Evolutionary conservation across 148 eudicot species (phyloP), one percentile per base, ranked within the genome.

Genomic region (Agrostemma githago): DNA sequence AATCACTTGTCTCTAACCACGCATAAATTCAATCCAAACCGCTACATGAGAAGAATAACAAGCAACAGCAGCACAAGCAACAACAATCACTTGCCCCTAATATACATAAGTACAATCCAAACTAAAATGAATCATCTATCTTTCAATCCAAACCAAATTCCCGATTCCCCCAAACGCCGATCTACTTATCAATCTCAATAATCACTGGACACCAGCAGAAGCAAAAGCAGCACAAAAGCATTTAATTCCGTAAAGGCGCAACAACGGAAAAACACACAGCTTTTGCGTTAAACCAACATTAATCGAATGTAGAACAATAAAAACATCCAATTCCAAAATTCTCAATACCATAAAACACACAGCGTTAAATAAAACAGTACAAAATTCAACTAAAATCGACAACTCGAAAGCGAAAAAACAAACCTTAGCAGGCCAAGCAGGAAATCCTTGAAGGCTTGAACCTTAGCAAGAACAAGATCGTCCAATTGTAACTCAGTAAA

Each of bases 371-470:
- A 62, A 62, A 62, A 62, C n/a, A 42, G 8, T 20, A 37, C 57
- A 9, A 39, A 59, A 41, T 3, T 8, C 41, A 63, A 62, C 17
- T 56, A 1, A 15, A 21, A 71, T 8, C 37, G 34, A 26, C 34
- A 26, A 26, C 34, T 26, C 34, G 4, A 62, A 62, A 62, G 66
- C 66, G 37, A 46, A 51, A 5, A 20, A 17, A 43, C 53, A 14
- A 72, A 92, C 98, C 98, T 90, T 91, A 72, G 98, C 98, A 78
- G 98, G 98, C 98, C 98, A 93, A 61, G 94, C 84, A 68, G 98
- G 98, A 68, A 85, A 88, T 0, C 98, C 34, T 26, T 26, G 34
- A 26, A 26, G 34, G 34, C 98, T 86, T 88, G 85, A 74, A 93
- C 98, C 83, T 93, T 93, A 70, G 98, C 98, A 48, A 93, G 98